A percentile compares a stretch with the other conserved stretches of the same genome.
Evolutionary conservation across 768 basidiomycete species (phyloP).

Genomic region (Phaffia australis): DNA sequence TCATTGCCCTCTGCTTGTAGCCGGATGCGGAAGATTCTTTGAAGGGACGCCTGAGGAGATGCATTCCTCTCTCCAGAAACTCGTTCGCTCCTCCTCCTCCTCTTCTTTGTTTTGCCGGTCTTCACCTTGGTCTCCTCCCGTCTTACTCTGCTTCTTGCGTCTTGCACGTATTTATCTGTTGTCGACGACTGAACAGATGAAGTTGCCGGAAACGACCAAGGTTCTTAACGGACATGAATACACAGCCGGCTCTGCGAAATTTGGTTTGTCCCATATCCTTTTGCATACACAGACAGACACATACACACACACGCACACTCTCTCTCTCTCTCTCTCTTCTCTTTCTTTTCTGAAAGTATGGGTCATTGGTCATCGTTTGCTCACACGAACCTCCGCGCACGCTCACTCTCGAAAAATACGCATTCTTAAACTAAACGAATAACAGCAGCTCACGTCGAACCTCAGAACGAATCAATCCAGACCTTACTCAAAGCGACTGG

Average conservation of each 20-base stretch:
- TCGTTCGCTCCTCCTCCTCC: slow-evolving; percentile 6
- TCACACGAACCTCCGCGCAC: no score
- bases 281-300: no score
- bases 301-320: background rate
- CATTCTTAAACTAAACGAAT: no score
- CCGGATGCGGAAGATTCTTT: slow-evolving; percentile 25
- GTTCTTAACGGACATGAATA: slow-evolving; percentile 26
- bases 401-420: no score
- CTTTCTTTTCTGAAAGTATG: background rate
- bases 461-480: slow-evolving; percentile 7
- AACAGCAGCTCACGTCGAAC: slow-evolving; percentile 18
- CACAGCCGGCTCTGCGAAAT: slow-evolving; percentile 17
- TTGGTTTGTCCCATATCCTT: slow-evolving; percentile 5
- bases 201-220: slow-evolving; percentile 16
- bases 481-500: slow-evolving; percentile 6
- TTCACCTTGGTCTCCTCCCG: background rate
- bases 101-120: background rate
- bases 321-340: background rate
- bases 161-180: background rate
- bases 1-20: background rate
- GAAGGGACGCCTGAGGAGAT: slow-evolving; percentile 23
- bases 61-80: slow-evolving; percentile 18
- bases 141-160: background rate
- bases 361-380: background rate
- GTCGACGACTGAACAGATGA: slow-evolving; percentile 8